phyloP scores from a whole-genome alignment of 148 eudicot genomes.

The Chenopodium album region DNA sequence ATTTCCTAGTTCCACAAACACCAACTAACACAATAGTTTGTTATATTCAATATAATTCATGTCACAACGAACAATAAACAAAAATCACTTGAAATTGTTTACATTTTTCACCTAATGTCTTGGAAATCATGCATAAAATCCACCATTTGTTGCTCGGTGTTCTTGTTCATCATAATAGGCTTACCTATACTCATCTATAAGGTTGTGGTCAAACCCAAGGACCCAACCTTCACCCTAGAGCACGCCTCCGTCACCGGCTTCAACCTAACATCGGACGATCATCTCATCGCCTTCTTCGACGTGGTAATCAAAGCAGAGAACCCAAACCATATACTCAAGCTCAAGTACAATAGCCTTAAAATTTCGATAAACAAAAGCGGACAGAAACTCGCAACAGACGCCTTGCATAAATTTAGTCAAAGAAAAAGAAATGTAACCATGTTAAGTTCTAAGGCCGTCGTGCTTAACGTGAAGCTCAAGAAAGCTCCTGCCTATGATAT shows the following conservation, averaged over 20 bases:
- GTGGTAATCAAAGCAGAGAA: constrained; percentile 26
- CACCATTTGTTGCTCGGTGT: background rate
- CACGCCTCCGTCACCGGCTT: constrained; percentile 21
- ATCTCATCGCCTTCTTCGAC: constrained; percentile 26
- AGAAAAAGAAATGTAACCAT: background rate
- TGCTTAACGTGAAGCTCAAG: constrained; percentile 3
- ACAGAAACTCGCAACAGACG: constrained; percentile 17
- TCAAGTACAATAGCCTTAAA: background rate
- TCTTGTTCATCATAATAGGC: background rate
- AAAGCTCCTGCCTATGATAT: background rate
- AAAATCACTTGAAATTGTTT: background rate
- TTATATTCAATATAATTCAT: no score
- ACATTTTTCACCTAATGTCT: background rate
- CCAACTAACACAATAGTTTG: no score
- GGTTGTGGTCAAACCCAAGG: constrained; percentile 16
- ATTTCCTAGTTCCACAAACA: no score
- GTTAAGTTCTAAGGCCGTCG: constrained; percentile 7
- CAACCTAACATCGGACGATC: constrained; percentile 30
- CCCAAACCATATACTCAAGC: constrained; percentile 21
- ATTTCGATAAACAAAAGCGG: constrained; percentile 17
- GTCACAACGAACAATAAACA: background rate
- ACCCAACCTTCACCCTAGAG: constrained; percentile 28
- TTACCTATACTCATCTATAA: background rate
- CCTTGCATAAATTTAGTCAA: background rate
- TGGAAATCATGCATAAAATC: background rate